A percentile compares a stretch with the other conserved stretches of the same genome.
phyloP scores from a whole-genome alignment of 257 asterid genomes.

The Ajuga chamaepitys region DNA sequence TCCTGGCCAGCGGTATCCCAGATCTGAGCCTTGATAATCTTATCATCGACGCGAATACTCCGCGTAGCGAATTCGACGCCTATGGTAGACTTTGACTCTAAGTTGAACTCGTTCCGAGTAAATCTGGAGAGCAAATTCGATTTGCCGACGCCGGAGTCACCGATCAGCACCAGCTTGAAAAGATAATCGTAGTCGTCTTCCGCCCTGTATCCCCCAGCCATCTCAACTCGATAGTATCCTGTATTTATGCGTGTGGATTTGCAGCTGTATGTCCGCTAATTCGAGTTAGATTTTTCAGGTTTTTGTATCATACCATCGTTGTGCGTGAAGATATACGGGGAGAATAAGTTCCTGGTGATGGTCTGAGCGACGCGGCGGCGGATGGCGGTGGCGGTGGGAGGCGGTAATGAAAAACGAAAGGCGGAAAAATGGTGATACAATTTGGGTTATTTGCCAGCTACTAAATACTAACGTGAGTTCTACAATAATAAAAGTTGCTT shows the following conservation, averaged over 20 bases:
- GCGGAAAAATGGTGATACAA: neutral
- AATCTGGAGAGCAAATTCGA: conserved; percentile 56
- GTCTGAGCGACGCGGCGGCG: neutral
- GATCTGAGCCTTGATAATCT: conserved; percentile 62
- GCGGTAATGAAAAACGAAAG: conserved; percentile 2
- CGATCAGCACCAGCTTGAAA: conserved; percentile 58
- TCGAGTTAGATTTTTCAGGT: conserved; percentile 1
- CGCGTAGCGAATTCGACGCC: conserved; percentile 69
- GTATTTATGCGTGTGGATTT: neutral
- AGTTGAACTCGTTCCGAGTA: conserved; percentile 56
- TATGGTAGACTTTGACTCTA: conserved; percentile 62
- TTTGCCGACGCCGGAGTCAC: conserved; percentile 64
- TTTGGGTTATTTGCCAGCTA: conserved; percentile 4
- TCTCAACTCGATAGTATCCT: conserved; percentile 10
- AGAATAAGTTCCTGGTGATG: neutral
- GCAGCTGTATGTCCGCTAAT: neutral
- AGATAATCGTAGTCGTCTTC: conserved; percentile 64
- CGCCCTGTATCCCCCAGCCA: conserved; percentile 56
- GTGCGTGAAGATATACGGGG: neutral
- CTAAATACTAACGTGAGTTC: neutral
- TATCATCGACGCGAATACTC: conserved; percentile 52
- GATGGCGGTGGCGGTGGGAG: conserved; percentile 10
- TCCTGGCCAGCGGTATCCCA: conserved; percentile 78
- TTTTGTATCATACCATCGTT: neutral
- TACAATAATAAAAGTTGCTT: neutral